A percentile compares a stretch with the other conserved stretches of the same genome.
These are phyloP conservation scores for Saccharomyces mikatae DNA, from an alignment of 805 yeast genomes.

Conservation along the genomic window DNA sequence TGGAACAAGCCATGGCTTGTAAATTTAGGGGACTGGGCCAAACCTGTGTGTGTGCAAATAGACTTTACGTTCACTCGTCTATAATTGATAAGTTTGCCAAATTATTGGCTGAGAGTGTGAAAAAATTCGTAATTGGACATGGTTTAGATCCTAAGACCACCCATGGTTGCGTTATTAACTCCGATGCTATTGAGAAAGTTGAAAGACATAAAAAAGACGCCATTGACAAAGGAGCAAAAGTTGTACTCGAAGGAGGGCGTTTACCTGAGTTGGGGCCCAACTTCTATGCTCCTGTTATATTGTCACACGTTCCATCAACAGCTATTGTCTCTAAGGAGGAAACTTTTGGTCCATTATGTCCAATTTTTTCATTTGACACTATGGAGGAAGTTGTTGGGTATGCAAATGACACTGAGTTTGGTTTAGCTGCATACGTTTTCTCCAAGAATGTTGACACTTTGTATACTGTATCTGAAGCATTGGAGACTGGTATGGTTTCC, in stretches of 20 bases:
- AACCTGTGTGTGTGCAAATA: conserved; percentile 58
- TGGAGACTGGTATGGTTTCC: conserved; percentile 60
- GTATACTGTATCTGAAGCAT: conserved; percentile 44
- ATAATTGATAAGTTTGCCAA: conserved; percentile 42
- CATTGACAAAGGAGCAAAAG: conserved; percentile 44
- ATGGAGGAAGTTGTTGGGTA: conserved; percentile 44
- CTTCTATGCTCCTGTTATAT: conserved; percentile 48
- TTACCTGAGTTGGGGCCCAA: conserved; percentile 41
- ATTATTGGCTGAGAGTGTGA: conserved; percentile 39
- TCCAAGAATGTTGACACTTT: conserved; percentile 44
- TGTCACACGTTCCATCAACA: conserved; percentile 43
- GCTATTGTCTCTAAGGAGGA: conserved; percentile 49
- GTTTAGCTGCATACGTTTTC: conserved; percentile 54
- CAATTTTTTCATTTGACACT: conserved; percentile 46
- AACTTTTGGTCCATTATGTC: conserved; percentile 60
- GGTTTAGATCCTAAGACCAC: conserved; percentile 46
- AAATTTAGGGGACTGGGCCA: conserved; percentile 59
- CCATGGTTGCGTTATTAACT: conserved; percentile 51
- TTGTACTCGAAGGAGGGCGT: conserved; percentile 45
- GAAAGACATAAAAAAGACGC: conserved; percentile 50
- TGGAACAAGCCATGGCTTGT: conserved; percentile 43
- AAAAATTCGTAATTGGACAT: conserved; percentile 45
- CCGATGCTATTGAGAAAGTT: conserved; percentile 43
- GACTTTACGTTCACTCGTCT: conserved; percentile 47
- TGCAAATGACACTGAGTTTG: conserved; percentile 50